Evolutionary conservation across 2,329 filamentous ascomycete species (phyloP).

Genomic region (Fusarium circinatum): DNA sequence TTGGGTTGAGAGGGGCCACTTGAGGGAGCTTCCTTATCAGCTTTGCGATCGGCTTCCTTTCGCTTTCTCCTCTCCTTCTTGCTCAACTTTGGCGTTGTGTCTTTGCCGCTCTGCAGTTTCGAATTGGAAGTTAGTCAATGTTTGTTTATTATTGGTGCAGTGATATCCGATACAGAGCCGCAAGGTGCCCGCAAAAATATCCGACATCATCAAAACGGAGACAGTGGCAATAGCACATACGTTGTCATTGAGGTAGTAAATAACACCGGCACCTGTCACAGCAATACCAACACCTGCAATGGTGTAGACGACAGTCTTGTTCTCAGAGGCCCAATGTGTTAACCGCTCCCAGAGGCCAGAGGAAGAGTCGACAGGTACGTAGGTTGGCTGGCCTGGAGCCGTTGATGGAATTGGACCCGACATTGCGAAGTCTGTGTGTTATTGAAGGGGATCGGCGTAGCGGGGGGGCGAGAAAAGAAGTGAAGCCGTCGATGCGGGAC

Average conservation of each 20-base stretch:
- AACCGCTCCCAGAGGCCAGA: conserved; percentile 88
- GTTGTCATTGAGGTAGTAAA: conserved; percentile 82
- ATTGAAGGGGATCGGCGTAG: conserved; percentile 36
- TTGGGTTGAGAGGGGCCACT: conserved; percentile 56
- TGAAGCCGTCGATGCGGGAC: conserved; percentile 43
- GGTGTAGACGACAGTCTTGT: conserved; percentile 95
- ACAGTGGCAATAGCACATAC: conserved; percentile 51
- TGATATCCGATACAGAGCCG: conserved; percentile 28
- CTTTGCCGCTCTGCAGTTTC: conserved; percentile 55
- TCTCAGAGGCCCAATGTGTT: conserved; percentile 91
- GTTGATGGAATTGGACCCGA: conserved; percentile 60
- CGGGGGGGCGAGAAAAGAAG: conserved; percentile 36
- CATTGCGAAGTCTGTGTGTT: conserved; percentile 49
- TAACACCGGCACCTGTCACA: conserved; percentile 87
- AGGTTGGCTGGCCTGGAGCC: conserved; percentile 57
- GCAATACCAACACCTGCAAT: conserved; percentile 94
- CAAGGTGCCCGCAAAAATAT: conserved; percentile 5
- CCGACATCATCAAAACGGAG: conserved; percentile 1
- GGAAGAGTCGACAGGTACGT: conserved; percentile 64
- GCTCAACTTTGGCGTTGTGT: conserved; percentile 74
- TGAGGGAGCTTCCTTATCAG: conserved; percentile 54
- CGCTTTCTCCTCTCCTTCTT: conserved; percentile 92
- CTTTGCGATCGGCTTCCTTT: conserved; percentile 78
- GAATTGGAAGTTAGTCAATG: conserved; percentile 23
- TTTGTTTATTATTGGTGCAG: neutral